Conservation (phyloP, 148 eudicot species). For the Vaccinium macrocarpon region DNA sequence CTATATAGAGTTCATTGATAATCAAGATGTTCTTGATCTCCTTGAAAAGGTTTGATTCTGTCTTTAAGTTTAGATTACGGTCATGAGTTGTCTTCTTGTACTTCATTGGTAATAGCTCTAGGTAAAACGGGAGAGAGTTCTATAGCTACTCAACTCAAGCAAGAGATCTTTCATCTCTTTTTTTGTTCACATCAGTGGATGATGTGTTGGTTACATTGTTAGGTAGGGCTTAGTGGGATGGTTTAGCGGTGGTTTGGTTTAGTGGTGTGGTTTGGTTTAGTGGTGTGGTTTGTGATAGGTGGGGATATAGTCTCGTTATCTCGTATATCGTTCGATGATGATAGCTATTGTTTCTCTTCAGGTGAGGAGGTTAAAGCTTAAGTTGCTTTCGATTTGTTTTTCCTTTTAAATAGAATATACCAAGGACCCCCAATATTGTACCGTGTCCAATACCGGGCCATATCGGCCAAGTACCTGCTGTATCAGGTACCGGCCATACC, state of each 20-base stretch:
- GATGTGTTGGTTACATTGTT: constrained; percentile 3
- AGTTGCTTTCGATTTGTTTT: not conserved
- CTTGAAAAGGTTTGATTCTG: constrained; percentile 71
- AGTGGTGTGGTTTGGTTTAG: not conserved
- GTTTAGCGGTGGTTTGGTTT: not conserved
- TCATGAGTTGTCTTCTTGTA: not conserved
- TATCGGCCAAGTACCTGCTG: no score
- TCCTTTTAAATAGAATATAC: no score
- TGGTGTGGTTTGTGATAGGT: not conserved
- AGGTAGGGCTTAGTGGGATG: not conserved
- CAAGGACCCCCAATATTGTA: no score
- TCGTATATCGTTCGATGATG: not conserved
- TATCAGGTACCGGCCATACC: no score
- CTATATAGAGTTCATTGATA: constrained; percentile 88
- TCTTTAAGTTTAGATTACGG: not conserved
- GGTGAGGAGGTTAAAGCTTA: not conserved
- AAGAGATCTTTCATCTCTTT: not conserved
- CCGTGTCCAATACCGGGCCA: no score
- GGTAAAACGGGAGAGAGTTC: not conserved
- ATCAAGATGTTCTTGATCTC: constrained; percentile 96
- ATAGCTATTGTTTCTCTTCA: not conserved
- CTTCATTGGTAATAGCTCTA: not conserved
- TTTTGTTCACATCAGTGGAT: not conserved
- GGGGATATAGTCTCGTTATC: not conserved
- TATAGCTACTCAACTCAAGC: not conserved